Base-by-base conservation (phyloP, 148 eudicot genomes). In the Arctostaphylos glauca region DNA sequence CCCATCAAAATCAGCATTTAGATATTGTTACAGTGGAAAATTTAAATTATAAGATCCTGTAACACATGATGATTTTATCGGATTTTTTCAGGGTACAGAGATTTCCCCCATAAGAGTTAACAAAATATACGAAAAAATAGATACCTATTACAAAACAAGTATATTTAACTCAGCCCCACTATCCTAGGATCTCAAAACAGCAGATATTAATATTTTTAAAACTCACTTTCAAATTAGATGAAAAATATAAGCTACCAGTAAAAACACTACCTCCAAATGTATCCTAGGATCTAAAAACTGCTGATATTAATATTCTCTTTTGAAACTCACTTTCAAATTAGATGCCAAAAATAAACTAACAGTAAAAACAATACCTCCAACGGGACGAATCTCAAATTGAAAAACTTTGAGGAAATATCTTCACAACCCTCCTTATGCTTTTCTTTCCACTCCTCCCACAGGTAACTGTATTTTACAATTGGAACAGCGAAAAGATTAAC, bases 401-500 rank as follows among this genome's bases (percentile, higher is more conserved):
- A 78, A 84, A 93, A 91, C 70, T 87, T 91, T 67, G 85, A 41
- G 76, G 88, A 83, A 53, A 89, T 74, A 82, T 92, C 97, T 82
- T 92, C 97, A 76, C 84, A 81, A 56, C 92, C 55, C 64, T 84
- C 98, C 85, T 92, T 92, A 46, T 90, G 89, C 90, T 90, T 93
- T 85, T 92, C 98, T 85, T 90, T 96, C 99, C 99, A 96, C 87
- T 96, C 99, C 89, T 94, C 99, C 87, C 90, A 91, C 71, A 96
- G 83, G 80, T 96, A 96, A 86, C 99, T 96, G 94, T 59, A 82
- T 83, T 78, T 75, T 64, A 1, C 52, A 81, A 90, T 50, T 80
- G 15, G 84, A 46, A 84, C 79, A 48, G 9, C 3, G 44, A 23
- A 15, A 76, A 25, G 54, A 80, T 76, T 7, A 78, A 84, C 14